Evolutionary conservation across 176 grass and related monocot species (phyloP), one percentile per base, ranked within the genome.

Genomic region (Cymbopogon citratus): DNA sequence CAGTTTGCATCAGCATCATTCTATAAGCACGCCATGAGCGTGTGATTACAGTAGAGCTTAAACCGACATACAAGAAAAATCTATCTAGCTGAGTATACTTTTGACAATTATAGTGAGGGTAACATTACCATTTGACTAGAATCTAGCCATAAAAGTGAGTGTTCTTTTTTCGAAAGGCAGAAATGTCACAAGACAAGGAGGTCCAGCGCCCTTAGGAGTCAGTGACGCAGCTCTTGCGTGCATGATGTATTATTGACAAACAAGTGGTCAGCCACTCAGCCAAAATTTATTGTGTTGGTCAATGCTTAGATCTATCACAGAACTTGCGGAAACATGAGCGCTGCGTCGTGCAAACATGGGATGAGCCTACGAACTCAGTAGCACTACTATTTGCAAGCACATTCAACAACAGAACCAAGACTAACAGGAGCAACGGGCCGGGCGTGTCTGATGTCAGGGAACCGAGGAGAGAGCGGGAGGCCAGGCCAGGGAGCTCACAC

Each of bases 401-500:
- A 48, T 48, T 65, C 16, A 65, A 24, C 41, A 24, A 75, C 15
- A 21, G 70, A 65, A 21, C 33, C n/a, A 23, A 39, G 31, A 25
- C 3, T 43, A 64, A 67, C 65, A 48, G 12, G 64, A 62, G 36
- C 56, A 77, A 3, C n/a, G 0, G 74, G 2, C 6, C 0, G 74
- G 2, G 12, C 0, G 73, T 9, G 7, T n/a, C n/a, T 1, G 34
- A 21, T 69, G 34, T n/a, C 66, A 69, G 24, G 75, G 36, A 12
- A 25, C 2, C 14, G 5, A 56, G 14, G 12, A 38, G 63, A 9
- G 9, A 19, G n/a, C n/a, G 36, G 35, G 38, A 3, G 3, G 5
- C 1, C 35, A 27, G 19, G 28, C 56, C 10, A 7, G 15, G 28
- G 63, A 73, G 63, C 89, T 68, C 79, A 91, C 89, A 91, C 36